Evolutionary conservation across 169 alveolate species (phyloP).

Genomic region (Blepharisma undulans): DNA sequence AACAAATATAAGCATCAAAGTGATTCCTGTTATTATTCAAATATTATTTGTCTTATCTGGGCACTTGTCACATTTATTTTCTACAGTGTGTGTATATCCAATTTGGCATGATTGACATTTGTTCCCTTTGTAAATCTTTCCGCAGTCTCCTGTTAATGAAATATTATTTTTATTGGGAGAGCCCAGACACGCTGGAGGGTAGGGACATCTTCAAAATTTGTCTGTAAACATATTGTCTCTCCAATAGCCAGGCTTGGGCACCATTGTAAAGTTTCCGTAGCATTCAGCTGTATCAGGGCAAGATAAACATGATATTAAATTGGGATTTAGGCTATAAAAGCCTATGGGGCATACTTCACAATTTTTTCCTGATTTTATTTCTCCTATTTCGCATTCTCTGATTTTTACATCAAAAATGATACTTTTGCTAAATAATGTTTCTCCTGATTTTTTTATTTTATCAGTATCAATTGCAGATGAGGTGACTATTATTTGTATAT

Average conservation of each 20-base stretch:
- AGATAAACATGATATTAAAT: neutral
- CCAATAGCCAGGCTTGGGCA: neutral
- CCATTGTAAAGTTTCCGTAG: constrained; percentile 1
- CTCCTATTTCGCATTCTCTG: neutral
- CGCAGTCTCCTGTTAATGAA: constrained; percentile 24
- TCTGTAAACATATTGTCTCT: neutral
- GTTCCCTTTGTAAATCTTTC: constrained; percentile 40
- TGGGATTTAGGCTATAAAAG: neutral
- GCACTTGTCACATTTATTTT: neutral
- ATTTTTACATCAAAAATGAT: neutral
- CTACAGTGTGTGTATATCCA: constrained; percentile 19
- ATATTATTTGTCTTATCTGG: neutral
- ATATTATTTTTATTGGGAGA: constrained; percentile 22
- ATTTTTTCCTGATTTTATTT: neutral
- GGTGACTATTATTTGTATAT: neutral
- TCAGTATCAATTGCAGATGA: neutral
- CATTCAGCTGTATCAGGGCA: neutral
- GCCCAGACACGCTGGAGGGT: constrained; percentile 34
- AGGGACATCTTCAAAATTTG: neutral
- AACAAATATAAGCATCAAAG: neutral
- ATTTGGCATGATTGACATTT: constrained; percentile 47
- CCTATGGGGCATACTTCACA: constrained; percentile 10
- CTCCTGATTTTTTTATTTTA: neutral
- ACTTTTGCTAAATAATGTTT: neutral
- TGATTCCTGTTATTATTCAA: neutral